phyloP scores from a whole-genome alignment of 1,139 yeast genomes.

The Yamadazyma dushanensis region DNA sequence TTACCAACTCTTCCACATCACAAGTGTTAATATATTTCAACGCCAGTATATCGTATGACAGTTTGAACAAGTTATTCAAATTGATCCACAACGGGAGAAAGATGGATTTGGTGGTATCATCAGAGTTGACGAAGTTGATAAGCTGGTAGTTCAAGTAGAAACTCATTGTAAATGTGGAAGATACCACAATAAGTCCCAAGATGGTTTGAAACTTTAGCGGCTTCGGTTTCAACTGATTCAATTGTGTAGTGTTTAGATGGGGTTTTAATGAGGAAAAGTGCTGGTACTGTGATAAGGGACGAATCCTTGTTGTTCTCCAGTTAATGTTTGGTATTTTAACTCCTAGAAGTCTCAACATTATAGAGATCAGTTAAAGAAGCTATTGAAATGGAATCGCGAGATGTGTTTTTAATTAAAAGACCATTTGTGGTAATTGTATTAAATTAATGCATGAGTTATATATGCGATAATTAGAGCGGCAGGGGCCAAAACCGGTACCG shows the following conservation, averaged over 20 bases:
- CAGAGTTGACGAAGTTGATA: conserved; percentile 11
- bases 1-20: conserved; percentile 7
- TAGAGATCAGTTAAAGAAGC: too few relatives aligned
- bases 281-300: too few relatives aligned
- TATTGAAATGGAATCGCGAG: too few relatives aligned
- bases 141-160: conserved; percentile 15
- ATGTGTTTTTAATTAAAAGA: too few relatives aligned
- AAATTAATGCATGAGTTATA: too few relatives aligned
- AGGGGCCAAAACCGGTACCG: too few relatives aligned
- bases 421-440: too few relatives aligned
- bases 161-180: conserved; percentile 16
- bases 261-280: not conserved
- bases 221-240: conserved; percentile 6
- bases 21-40: conserved; percentile 4
- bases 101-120: conserved; percentile 11
- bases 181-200: conserved; percentile 12
- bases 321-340: too few relatives aligned
- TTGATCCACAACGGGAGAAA: conserved; percentile 18
- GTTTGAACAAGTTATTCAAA: conserved; percentile 13
- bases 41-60: conserved; percentile 6
- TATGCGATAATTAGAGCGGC: too few relatives aligned
- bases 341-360: too few relatives aligned
- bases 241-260: not conserved
- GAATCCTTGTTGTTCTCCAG: too few relatives aligned
- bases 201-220: conserved; percentile 14